These are phyloP conservation scores for Penicillium ochrochloron DNA, from an alignment of 495 filamentous ascomycete species.

Conservation along the genomic window DNA sequence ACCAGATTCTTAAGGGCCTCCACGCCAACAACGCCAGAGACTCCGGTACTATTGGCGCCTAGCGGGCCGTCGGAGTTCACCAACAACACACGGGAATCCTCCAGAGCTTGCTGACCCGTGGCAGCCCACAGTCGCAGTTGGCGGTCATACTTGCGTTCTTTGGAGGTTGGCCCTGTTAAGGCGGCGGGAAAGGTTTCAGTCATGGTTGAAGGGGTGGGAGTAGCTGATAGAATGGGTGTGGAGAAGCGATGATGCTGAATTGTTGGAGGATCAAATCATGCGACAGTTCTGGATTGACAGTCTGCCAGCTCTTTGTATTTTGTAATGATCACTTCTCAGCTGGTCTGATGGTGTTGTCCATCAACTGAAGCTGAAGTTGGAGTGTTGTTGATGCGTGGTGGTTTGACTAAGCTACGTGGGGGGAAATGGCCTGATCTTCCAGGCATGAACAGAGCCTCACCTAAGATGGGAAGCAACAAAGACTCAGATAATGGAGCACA, in stretches of 20 bases:
- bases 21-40: constrained; percentile 80
- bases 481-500: no score
- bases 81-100: constrained; percentile 85
- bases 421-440: background rate
- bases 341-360: background rate
- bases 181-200: constrained; percentile 44
- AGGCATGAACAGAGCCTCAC: background rate
- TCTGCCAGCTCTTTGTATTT: background rate
- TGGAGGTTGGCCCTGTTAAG: constrained; percentile 69
- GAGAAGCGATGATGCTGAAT: constrained; percentile 1
- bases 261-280: background rate
- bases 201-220: constrained; percentile 34
- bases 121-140: constrained; percentile 96
- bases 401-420: constrained; percentile 23
- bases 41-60: constrained; percentile 44
- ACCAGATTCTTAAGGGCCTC: constrained; percentile 97
- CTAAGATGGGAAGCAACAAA: no score
- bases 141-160: constrained; percentile 93
- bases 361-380: background rate
- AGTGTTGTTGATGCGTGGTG: constrained; percentile 14
- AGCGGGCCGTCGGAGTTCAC: constrained; percentile 69
- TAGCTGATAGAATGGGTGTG: constrained; percentile 2
- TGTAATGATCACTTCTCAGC: background rate
- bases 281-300: background rate
- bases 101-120: constrained; percentile 85